Conservation (phyloP, 257 asterid genomes). For the Solanum chiquidenum region DNA sequence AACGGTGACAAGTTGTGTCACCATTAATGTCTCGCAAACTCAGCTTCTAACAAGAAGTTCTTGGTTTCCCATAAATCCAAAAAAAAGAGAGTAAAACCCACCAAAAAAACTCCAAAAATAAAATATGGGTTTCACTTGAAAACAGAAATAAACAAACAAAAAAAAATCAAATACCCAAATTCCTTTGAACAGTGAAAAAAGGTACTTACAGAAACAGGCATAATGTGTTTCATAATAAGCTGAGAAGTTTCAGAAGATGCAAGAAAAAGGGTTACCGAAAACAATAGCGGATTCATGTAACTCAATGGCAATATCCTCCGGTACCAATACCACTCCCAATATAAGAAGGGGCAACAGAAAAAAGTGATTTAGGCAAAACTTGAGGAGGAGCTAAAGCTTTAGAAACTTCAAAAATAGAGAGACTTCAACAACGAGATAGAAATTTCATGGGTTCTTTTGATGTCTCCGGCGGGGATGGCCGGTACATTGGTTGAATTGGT, state of each 20-base stretch:
- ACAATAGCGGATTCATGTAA: constrained; percentile 33
- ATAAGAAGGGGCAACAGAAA: neutral
- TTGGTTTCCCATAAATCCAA: constrained; percentile 17
- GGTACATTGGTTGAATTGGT: constrained; percentile 36
- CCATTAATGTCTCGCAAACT: constrained; percentile 6
- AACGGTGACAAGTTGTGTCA: neutral
- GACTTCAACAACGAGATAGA: constrained; percentile 83
- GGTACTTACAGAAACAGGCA: constrained; percentile 84
- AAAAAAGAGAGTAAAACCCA: neutral
- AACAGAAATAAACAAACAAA: neutral
- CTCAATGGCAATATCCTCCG: constrained; percentile 43
- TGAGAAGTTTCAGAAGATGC: constrained; percentile 73
- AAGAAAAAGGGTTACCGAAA: constrained; percentile 75
- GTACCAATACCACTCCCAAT: constrained; percentile 18
- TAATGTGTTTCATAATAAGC: constrained; percentile 87
- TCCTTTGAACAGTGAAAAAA: neutral
- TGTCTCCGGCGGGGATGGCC: constrained; percentile 78
- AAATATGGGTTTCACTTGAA: neutral
- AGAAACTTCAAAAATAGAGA: constrained; percentile 68
- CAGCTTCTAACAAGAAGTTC: no score
- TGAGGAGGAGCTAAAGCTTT: constrained; percentile 42
- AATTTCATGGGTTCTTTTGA: constrained; percentile 96
- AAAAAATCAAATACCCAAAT: neutral
- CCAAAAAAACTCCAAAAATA: neutral
- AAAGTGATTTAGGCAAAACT: constrained; percentile 12